Evolutionary conservation across 768 basidiomycete species (phyloP).

Genomic region (Rhodocollybia butyracea): DNA sequence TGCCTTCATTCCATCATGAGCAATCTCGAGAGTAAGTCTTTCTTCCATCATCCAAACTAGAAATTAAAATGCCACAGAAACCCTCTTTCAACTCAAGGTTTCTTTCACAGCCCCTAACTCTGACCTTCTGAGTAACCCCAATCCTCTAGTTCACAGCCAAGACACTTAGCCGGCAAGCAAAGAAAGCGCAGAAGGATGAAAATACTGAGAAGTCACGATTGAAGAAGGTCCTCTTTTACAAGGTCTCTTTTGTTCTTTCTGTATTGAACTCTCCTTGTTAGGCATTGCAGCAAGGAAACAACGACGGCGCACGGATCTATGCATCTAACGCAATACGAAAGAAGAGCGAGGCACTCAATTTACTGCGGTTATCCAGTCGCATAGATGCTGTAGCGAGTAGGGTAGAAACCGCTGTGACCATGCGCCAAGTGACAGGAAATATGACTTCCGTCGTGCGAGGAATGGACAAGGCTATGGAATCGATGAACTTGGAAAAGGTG

Average conservation of each 20-base stretch:
- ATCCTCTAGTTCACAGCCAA: conserved; percentile 92
- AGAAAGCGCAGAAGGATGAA: conserved; percentile 98
- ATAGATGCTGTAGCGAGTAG: conserved; percentile 96
- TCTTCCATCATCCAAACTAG: neutral
- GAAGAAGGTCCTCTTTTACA: conserved; percentile 69
- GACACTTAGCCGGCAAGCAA: conserved; percentile 89
- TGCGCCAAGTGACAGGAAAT: conserved; percentile 93
- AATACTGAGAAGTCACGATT: conserved; percentile 80
- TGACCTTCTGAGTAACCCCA: neutral
- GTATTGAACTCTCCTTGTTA: conserved; percentile 24
- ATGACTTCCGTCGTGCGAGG: conserved; percentile 96
- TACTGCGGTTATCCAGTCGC: conserved; percentile 84
- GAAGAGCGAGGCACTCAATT: conserved; percentile 91
- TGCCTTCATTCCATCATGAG: conserved; percentile 47
- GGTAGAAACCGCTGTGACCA: conserved; percentile 97
- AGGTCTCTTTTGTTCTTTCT: conserved; percentile 3
- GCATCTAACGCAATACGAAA: conserved; percentile 98
- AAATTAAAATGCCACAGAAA: conserved; percentile 57
- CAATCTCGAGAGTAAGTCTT: conserved; percentile 82
- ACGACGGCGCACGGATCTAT: conserved; percentile 95
- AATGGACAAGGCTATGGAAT: conserved; percentile 99
- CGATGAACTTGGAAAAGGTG: conserved; percentile 97
- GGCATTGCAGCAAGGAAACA: conserved; percentile 96
- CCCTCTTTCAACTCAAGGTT: conserved; percentile 98
- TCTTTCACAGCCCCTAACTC: neutral